These are phyloP conservation scores for Fomitiporia mediterranea DNA, from an alignment of 1,284 basidiomycete species.

Conservation along the genomic window DNA sequence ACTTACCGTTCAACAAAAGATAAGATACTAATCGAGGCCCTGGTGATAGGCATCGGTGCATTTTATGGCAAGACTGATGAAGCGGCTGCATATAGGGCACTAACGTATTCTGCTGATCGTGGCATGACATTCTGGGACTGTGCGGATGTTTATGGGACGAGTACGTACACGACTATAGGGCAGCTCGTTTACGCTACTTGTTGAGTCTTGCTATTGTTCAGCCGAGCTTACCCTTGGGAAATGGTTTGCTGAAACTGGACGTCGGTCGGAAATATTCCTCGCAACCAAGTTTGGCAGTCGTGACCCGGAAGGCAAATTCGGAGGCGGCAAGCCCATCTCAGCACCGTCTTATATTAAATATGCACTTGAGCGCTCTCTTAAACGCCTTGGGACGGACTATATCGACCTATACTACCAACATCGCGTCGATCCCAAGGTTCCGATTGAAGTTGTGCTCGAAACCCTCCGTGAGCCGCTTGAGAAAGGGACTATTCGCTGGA, in stretches of 20 bases:
- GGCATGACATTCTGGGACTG: slow-evolving; percentile 22
- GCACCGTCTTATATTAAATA: slow-evolving; percentile 24
- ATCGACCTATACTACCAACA: slow-evolving; percentile 33
- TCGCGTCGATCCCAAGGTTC: slow-evolving; percentile 28
- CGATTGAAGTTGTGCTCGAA: slow-evolving; percentile 32
- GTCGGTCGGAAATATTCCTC: slow-evolving; percentile 28
- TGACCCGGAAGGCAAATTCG: slow-evolving; percentile 9
- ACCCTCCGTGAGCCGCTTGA: slow-evolving; percentile 30
- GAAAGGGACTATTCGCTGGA: slow-evolving; percentile 31
- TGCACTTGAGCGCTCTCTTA: slow-evolving; percentile 25
- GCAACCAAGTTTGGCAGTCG: slow-evolving; percentile 28
- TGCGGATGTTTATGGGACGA: slow-evolving; percentile 17
- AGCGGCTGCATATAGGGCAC: slow-evolving; percentile 13
- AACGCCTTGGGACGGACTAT: slow-evolving; percentile 25
- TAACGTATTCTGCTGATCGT: slow-evolving; percentile 18
- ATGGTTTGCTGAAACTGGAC: slow-evolving; percentile 22
- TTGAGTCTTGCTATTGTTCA: background rate
- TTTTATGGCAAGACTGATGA: slow-evolving; percentile 20
- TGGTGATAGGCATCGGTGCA: slow-evolving; percentile 11
- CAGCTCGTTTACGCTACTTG: too few species aligned
- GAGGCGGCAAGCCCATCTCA: slow-evolving; percentile 20
- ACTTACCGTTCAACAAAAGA: background rate
- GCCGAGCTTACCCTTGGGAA: slow-evolving; percentile 16
- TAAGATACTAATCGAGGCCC: background rate
- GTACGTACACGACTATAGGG: background rate